phyloP scores from a whole-genome alignment of 2,329 filamentous ascomycete genomes.

The Talaromyces sp. region DNA sequence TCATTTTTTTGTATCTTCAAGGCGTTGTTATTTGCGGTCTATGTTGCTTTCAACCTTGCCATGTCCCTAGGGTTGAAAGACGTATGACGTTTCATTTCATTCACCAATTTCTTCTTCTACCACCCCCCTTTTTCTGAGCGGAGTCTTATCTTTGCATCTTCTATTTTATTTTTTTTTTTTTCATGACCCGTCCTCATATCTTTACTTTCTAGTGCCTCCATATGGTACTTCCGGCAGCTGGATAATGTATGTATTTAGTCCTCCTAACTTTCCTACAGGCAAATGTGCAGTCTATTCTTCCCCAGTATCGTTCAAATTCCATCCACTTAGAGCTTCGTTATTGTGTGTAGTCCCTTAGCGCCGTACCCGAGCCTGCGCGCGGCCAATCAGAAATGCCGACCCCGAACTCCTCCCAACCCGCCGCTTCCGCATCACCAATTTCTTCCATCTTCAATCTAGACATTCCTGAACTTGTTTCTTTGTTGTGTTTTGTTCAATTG shows the following conservation, averaged over 20 bases:
- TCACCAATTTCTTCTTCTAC: slow-evolving; percentile 22
- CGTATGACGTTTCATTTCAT: slow-evolving; percentile 15
- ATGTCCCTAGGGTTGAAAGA: slow-evolving; percentile 45
- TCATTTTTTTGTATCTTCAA: slow-evolving; percentile 5
- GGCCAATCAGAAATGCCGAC: slow-evolving; percentile 30
- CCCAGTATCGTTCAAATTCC: not conserved
- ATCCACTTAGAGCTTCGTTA: not conserved
- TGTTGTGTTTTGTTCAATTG: slow-evolving; percentile 5
- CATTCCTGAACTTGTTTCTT: slow-evolving; percentile 5
- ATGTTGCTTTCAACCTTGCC: slow-evolving; percentile 38
- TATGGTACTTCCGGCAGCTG: slow-evolving; percentile 31
- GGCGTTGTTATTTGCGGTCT: slow-evolving; percentile 35
- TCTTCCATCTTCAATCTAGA: slow-evolving; percentile 1
- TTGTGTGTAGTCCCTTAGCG: slow-evolving; percentile 8
- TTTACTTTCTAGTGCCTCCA: slow-evolving; percentile 29
- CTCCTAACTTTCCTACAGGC: slow-evolving; percentile 22
- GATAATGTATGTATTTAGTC: slow-evolving; percentile 44
- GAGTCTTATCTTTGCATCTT: slow-evolving; percentile 12
- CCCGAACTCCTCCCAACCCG: slow-evolving; percentile 31
- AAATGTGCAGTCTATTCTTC: slow-evolving; percentile 14
- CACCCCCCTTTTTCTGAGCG: slow-evolving; percentile 18
- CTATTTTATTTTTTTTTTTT: slow-evolving; percentile 17
- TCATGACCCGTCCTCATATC: slow-evolving; percentile 12
- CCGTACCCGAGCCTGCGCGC: slow-evolving; percentile 1
- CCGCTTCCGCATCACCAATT: slow-evolving; percentile 32